Base-by-base conservation (phyloP, 1,139 yeast species). In the Hansenula anomala region DNA sequence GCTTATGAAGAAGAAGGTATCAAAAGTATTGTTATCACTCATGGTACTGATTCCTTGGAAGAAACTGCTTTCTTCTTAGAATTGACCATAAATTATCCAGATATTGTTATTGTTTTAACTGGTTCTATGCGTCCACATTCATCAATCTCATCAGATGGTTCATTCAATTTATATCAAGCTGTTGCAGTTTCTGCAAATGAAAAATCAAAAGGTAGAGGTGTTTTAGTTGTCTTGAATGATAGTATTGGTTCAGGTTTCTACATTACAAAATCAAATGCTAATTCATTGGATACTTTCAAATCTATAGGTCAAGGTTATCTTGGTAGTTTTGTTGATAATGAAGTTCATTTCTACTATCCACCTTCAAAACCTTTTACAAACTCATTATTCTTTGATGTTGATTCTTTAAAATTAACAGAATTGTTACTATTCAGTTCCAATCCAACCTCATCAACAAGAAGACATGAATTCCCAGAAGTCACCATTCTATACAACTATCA, bases 121-220 rank as follows among this genome's bases (percentile, higher is more conserved):
- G 88, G 88, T 1, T 75, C 83, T 3, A 80, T 80, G 88, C 68
- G 88, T 50, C 88, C 88, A 1, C 75, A 82, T 9, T 77, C 85
- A 2, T 77, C 82, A 25, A 73, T 80, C 35, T 77, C 84, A 3
- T 78, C 84, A 7, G 88, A 80, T 54, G 87, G 87, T 2, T 82
- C 85, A 6, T 79, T 80, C 80, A 80, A 80, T 56, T 60, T 80
- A 42, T 80, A 79, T 54, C 86, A 80, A 54, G 85, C 87, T 1
- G 78, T 79, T 38, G 74, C 76, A 12, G 78, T 80, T 34, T 84
- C 88, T 6, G 63, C 83, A 0, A 61, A 67, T 45, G 58, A 61
- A 25, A 65, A 69, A 40, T 71, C 81, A 9, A 59, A 69, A 35
- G 73, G 75, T 17, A 67, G 88, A 52, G 83, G 87, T 9, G 75